Evolutionary conservation across 129 eudicot genomes (phyloP).

Genomic region (Rutidosis leptorrhynchoides): DNA sequence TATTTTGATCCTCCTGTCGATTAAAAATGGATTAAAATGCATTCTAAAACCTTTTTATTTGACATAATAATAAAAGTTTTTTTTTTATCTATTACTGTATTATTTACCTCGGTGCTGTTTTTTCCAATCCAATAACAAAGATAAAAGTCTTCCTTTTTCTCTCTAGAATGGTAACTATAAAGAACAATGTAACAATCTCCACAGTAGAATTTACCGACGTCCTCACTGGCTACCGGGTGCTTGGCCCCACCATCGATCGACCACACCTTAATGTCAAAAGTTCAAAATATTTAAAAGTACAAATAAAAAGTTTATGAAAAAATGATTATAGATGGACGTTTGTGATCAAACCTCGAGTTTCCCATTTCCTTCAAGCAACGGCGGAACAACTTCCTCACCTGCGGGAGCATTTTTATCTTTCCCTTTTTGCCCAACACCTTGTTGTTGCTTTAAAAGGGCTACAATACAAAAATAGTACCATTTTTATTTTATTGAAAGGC

Average conservation of each 20-base stretch:
- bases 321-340: background rate
- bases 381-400: conserved; percentile 83
- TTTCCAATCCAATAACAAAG: conserved; percentile 96
- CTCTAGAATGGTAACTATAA: conserved; percentile 82
- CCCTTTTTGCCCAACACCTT: conserved; percentile 80
- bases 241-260: conserved; percentile 75
- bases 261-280: conserved; percentile 63
- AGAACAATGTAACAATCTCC: conserved; percentile 98
- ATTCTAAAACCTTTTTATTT: background rate
- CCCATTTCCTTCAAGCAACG: conserved; percentile 87
- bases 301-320: background rate
- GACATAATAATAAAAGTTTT: conserved; percentile 1
- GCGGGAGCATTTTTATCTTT: conserved; percentile 64
- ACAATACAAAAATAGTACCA: too few relatives aligned
- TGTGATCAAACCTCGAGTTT: conserved; percentile 65
- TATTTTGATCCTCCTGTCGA: conserved; percentile 71
- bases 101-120: conserved; percentile 88
- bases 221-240: conserved; percentile 65
- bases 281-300: conserved; percentile 1
- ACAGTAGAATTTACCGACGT: conserved; percentile 85
- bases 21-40: conserved; percentile 16
- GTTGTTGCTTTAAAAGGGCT: conserved; percentile 99
- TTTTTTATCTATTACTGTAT: too few relatives aligned
- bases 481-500: too few relatives aligned
- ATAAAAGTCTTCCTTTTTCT: conserved; percentile 84